Conservation (phyloP, 2,329 filamentous ascomycete species). For the Aspergillus quadricinctus region DNA sequence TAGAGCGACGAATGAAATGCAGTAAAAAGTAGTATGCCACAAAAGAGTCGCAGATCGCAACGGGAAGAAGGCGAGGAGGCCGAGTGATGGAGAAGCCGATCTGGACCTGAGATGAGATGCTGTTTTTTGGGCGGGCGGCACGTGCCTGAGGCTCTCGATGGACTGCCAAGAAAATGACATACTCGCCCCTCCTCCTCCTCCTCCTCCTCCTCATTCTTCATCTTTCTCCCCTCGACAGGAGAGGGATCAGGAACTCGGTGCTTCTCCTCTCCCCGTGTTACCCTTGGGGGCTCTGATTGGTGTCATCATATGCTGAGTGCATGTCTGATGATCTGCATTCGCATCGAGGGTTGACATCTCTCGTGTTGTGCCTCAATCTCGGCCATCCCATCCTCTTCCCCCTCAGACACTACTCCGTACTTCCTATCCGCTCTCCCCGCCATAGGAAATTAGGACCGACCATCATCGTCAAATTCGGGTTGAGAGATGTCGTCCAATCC, state of each 20-base stretch:
- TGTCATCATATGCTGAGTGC: background rate
- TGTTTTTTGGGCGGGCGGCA: slow-evolving; percentile 24
- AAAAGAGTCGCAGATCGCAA: background rate
- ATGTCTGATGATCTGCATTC: background rate
- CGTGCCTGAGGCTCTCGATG: slow-evolving; percentile 22
- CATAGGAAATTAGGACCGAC: background rate
- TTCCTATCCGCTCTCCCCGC: slow-evolving; percentile 6
- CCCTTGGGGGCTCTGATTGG: slow-evolving; percentile 12
- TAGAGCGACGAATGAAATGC: slow-evolving; percentile 9
- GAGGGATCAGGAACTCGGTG: slow-evolving; percentile 17
- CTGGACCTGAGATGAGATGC: slow-evolving; percentile 23
- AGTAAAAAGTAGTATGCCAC: slow-evolving; percentile 4
- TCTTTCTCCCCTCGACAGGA: slow-evolving; percentile 9
- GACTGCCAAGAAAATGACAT: slow-evolving; percentile 21
- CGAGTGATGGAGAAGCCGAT: slow-evolving; percentile 16
- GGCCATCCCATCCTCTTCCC: slow-evolving; percentile 21
- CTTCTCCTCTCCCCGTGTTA: slow-evolving; percentile 14
- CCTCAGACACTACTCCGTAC: background rate
- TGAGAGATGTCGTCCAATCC: slow-evolving; percentile 40
- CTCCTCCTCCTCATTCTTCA: slow-evolving; percentile 11
- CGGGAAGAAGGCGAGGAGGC: slow-evolving; percentile 5
- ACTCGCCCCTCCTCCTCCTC: slow-evolving; percentile 15
- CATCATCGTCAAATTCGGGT: background rate
- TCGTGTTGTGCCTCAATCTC: slow-evolving; percentile 10
- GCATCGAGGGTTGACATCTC: background rate